phyloP scores from a whole-genome alignment of 257 asterid genomes.

The Cinchona pubescens region DNA sequence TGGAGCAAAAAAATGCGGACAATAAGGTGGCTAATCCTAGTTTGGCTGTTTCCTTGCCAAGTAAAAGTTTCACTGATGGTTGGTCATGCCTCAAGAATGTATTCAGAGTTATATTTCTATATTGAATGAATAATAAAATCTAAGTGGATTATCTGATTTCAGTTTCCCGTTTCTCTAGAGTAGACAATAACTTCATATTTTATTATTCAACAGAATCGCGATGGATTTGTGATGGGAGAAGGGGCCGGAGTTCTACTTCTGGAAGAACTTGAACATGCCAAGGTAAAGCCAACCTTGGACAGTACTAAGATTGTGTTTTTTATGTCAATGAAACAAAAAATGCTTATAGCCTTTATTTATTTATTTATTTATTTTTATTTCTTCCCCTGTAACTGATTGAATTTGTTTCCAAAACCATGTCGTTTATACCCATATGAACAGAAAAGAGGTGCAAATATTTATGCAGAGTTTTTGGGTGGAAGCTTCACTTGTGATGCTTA shows the following conservation, averaged over 20 bases:
- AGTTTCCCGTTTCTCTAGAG: not conserved
- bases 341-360: too few species aligned
- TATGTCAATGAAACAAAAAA: not conserved
- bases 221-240: constrained; percentile 99
- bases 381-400: too few species aligned
- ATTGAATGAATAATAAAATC: not conserved
- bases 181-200: constrained; percentile 1
- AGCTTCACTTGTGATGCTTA: constrained; percentile 97
- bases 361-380: too few species aligned
- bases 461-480: constrained; percentile 97
- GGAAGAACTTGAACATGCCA: constrained; percentile 97
- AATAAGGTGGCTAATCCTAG: not conserved
- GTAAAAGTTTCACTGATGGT: not conserved
- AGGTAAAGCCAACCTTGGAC: constrained; percentile 36
- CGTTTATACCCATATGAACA: constrained; percentile 32
- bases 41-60: not conserved
- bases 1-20: not conserved
- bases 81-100: not conserved
- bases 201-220: constrained; percentile 65
- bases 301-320: not conserved
- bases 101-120: not conserved
- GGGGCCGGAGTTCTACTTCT: constrained; percentile 91
- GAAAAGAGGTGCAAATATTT: constrained; percentile 91
- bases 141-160: not conserved
- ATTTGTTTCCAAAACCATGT: constrained; percentile 13